Conservation (phyloP, 1,284 basidiomycete genomes). For the Ganoderma lucidum region DNA sequence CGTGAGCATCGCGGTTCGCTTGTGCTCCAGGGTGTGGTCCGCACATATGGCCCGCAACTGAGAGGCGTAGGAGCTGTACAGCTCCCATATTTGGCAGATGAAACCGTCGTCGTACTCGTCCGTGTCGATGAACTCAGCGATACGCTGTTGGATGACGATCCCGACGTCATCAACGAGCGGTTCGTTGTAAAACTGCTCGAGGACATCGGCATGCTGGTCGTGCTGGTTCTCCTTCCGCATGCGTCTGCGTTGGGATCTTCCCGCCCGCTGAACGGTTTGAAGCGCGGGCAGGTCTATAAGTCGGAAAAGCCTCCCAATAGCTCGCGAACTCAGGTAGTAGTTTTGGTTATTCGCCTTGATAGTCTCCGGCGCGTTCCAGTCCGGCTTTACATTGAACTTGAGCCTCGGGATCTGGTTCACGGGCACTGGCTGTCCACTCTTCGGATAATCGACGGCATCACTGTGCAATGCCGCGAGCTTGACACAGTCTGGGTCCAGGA, state of each 20-base stretch:
- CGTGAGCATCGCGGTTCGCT: constrained; percentile 52
- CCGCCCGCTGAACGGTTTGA: constrained; percentile 29
- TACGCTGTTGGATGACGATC: constrained; percentile 34
- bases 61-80: constrained; percentile 55
- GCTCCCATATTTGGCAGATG: constrained; percentile 41
- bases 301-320: constrained; percentile 66
- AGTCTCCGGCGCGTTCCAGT: constrained; percentile 74
- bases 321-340: constrained; percentile 60
- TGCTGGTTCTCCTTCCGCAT: constrained; percentile 27
- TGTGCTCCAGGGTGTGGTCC: constrained; percentile 56
- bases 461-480: constrained; percentile 72
- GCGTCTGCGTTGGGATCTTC: constrained; percentile 33
- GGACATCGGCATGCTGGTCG: constrained; percentile 35
- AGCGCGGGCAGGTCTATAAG: constrained; percentile 60
- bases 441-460: constrained; percentile 73
- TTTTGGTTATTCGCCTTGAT: constrained; percentile 44
- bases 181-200: constrained; percentile 37
- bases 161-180: constrained; percentile 29
- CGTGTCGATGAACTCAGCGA: constrained; percentile 39
- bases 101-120: constrained; percentile 33
- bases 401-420: constrained; percentile 56
- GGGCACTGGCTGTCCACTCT: constrained; percentile 66
- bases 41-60: constrained; percentile 59
- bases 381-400: constrained; percentile 51
- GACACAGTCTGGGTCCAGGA: constrained; percentile 67